These are phyloP conservation scores for Fusarium nematophilum DNA, from an alignment of 2,329 filamentous ascomycete species.

Conservation along the genomic window DNA sequence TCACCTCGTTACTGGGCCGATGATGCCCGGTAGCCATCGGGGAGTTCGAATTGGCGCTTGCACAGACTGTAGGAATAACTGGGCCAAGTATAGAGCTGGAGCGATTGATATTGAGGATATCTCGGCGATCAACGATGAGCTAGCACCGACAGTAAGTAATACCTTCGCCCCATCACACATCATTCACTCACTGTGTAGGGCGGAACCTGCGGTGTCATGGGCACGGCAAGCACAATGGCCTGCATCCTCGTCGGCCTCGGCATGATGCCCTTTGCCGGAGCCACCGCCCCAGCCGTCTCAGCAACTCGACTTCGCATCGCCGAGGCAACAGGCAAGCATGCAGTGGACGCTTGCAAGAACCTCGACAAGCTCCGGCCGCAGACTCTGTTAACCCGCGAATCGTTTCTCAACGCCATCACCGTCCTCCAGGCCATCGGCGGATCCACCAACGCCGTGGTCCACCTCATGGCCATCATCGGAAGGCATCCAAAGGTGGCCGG, in stretches of 20 bases:
- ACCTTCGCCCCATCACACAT: neutral
- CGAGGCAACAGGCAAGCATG: slow-evolving; percentile 75
- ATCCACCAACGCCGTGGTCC: slow-evolving; percentile 86
- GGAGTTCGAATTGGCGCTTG: slow-evolving; percentile 77
- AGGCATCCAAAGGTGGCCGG: slow-evolving; percentile 74
- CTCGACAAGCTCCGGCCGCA: slow-evolving; percentile 76
- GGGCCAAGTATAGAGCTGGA: slow-evolving; percentile 75
- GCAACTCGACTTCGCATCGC: slow-evolving; percentile 85
- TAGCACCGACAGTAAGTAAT: slow-evolving; percentile 74
- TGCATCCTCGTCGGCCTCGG: slow-evolving; percentile 85
- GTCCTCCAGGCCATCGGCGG: slow-evolving; percentile 89
- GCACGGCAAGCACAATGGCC: slow-evolving; percentile 91
- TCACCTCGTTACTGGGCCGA: slow-evolving; percentile 76
- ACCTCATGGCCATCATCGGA: slow-evolving; percentile 86
- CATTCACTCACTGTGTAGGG: slow-evolving; percentile 55
- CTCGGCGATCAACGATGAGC: slow-evolving; percentile 74
- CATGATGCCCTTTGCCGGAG: slow-evolving; percentile 81
- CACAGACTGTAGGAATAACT: slow-evolving; percentile 80
- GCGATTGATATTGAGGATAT: slow-evolving; percentile 79
- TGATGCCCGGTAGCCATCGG: slow-evolving; percentile 77
- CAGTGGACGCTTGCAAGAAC: slow-evolving; percentile 73
- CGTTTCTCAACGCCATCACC: slow-evolving; percentile 86
- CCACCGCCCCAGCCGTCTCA: slow-evolving; percentile 81
- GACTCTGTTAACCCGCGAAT: slow-evolving; percentile 76
- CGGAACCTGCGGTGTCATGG: slow-evolving; percentile 91